These are phyloP conservation scores for Nicotiana knightiana DNA, from an alignment of 257 asterid species.

Conservation along the genomic window DNA sequence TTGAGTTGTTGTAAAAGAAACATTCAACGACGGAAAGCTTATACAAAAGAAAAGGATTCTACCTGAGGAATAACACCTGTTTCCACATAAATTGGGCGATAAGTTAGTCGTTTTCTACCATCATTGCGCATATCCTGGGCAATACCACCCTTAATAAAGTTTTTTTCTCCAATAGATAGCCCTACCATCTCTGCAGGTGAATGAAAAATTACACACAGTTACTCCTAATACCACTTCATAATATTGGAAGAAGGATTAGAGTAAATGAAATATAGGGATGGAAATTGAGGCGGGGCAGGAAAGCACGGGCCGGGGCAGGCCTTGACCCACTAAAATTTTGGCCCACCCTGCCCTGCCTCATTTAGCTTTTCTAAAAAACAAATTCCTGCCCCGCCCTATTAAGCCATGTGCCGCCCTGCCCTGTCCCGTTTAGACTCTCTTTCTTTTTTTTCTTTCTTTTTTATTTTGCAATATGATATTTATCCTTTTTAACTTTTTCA, in stretches of 20 bases:
- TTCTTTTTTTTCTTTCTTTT: no score
- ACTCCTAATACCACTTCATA: neutral
- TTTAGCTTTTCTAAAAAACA: no score
- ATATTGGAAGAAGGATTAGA: neutral
- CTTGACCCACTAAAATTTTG: no score
- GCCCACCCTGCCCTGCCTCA: no score
- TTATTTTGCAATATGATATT: no score
- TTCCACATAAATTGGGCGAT: constrained; percentile 65
- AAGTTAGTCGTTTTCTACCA: constrained; percentile 63
- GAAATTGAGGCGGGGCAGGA: no score
- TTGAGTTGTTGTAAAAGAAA: constrained; percentile 17
- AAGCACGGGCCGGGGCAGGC: no score
- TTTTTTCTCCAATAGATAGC: constrained; percentile 65
- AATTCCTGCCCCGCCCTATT: no score
- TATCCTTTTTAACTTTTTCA: no score
- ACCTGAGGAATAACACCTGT: constrained; percentile 93
- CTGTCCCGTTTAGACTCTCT: no score
- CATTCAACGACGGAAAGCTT: neutral
- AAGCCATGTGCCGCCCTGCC: no score
- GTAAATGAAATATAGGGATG: neutral
- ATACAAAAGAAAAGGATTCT: constrained; percentile 6
- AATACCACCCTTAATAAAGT: constrained; percentile 77
- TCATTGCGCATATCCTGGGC: constrained; percentile 83
- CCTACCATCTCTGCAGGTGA: constrained; percentile 59
- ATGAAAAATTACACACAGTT: neutral